These are phyloP conservation scores for Triticum urartu DNA, from an alignment of 176 grass and related monocot genomes.

Conservation along the genomic window DNA sequence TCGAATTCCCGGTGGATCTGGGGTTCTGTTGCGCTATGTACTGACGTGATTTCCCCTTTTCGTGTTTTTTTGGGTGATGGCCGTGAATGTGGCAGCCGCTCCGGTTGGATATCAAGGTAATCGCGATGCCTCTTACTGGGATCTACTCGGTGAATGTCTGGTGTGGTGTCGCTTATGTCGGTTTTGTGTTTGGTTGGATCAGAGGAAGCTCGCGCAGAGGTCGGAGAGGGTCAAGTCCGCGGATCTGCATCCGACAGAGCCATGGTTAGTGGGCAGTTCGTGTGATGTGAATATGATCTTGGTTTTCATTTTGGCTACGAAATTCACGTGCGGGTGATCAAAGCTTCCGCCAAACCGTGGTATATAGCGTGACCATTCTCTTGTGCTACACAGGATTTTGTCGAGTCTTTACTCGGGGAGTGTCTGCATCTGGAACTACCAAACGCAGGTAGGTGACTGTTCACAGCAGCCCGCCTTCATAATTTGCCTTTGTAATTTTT, in stretches of 20 bases:
- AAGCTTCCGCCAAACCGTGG: neutral
- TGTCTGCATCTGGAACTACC: constrained; percentile 98
- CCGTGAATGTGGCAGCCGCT: constrained; percentile 68
- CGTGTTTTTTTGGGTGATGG: neutral
- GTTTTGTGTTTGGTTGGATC: constrained; percentile 47
- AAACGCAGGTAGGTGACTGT: constrained; percentile 68
- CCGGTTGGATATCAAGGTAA: constrained; percentile 99
- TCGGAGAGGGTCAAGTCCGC: constrained; percentile 98
- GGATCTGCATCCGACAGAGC: constrained; percentile 96
- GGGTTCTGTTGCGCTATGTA: neutral
- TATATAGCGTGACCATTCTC: neutral
- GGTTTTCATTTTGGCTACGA: neutral
- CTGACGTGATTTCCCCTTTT: constrained; percentile 34
- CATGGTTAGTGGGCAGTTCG: constrained; percentile 67
- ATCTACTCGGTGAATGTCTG: constrained; percentile 24
- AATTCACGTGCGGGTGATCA: neutral
- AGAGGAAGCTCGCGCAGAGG: constrained; percentile 98
- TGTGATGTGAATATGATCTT: neutral
- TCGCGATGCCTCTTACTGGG: constrained; percentile 5
- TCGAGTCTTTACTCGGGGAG: constrained; percentile 93
- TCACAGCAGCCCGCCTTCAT: neutral
- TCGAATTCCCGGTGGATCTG: constrained; percentile 46
- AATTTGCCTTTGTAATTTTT: neutral
- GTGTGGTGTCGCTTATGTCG: constrained; percentile 18
- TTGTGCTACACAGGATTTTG: constrained; percentile 69